A percentile compares a stretch with the other conserved stretches of the same genome.
These are phyloP conservation scores for Plasmodium gaboni DNA, from an alignment of 169 alveolate species.

Conservation along the genomic window DNA sequence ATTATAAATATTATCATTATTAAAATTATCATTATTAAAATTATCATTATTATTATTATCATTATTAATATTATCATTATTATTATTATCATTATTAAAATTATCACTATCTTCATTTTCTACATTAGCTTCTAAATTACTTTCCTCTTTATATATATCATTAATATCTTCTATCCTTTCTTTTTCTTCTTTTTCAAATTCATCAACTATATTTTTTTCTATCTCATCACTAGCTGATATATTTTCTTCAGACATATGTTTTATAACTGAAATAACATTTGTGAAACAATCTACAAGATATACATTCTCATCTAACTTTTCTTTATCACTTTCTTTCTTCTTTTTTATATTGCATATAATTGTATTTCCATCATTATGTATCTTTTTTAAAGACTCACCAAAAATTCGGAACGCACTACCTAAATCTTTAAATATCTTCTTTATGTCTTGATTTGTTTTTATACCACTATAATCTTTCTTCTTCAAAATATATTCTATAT, in stretches of 20 bases:
- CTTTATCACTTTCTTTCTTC: constrained; percentile 14
- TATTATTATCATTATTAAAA: not conserved
- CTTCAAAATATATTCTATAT: constrained; percentile 40
- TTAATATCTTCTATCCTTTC: constrained; percentile 43
- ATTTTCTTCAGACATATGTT: constrained; percentile 39
- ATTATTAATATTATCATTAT: not conserved
- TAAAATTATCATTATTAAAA: not conserved
- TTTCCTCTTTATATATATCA: constrained; percentile 25
- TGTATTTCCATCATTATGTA: constrained; percentile 32
- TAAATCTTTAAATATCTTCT: constrained; percentile 29
- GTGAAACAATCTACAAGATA: constrained; percentile 50
- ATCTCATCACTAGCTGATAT: constrained; percentile 34
- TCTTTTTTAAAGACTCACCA: constrained; percentile 53
- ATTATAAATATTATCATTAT: not conserved
- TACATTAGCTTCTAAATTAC: not conserved
- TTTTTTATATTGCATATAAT: constrained; percentile 20
- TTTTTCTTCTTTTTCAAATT: constrained; percentile 51
- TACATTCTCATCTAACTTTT: not conserved
- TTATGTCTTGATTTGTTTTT: constrained; percentile 58
- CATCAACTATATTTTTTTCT: constrained; percentile 24
- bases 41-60: not conserved
- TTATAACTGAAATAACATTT: constrained; percentile 47
- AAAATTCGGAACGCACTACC: constrained; percentile 37
- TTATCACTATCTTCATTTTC: not conserved
- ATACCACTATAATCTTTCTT: constrained; percentile 61